A percentile compares a stretch with the other conserved stretches of the same genome.
phyloP scores from a whole-genome alignment of 2,329 filamentous ascomycete genomes.

The Plenodomus biglobosus region DNA sequence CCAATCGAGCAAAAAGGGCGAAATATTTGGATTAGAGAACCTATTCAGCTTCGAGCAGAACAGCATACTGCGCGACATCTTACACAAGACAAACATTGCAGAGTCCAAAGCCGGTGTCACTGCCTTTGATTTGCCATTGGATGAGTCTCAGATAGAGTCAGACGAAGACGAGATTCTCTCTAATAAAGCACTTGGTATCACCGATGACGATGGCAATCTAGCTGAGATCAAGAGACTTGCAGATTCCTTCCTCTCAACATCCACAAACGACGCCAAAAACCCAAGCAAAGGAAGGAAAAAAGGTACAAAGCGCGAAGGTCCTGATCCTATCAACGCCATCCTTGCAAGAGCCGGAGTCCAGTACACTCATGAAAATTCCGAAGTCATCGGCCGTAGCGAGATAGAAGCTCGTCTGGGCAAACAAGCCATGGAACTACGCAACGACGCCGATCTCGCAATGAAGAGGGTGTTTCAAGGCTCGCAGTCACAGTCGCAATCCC shows the following conservation, averaged over 20 bases:
- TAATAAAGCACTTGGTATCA: slow-evolving; percentile 29
- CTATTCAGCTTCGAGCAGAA: slow-evolving; percentile 80
- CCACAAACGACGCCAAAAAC: slow-evolving; percentile 1
- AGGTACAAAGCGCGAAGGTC: slow-evolving; percentile 49
- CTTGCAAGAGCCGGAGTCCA: slow-evolving; percentile 84
- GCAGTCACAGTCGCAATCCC: slow-evolving; percentile 36
- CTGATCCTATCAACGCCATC: slow-evolving; percentile 84
- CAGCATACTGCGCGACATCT: slow-evolving; percentile 85
- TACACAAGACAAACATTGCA: slow-evolving; percentile 97
- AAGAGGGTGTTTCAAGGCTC: slow-evolving; percentile 61
- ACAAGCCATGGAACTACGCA: slow-evolving; percentile 66
- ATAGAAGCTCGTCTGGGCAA: slow-evolving; percentile 84
- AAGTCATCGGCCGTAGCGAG: slow-evolving; percentile 89
- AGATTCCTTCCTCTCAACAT: slow-evolving; percentile 31
- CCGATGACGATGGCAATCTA: slow-evolving; percentile 33
- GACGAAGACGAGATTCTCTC: slow-evolving; percentile 32
- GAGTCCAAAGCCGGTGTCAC: slow-evolving; percentile 85
- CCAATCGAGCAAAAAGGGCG: slow-evolving; percentile 77
- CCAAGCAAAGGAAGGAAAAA: slow-evolving; percentile 40
- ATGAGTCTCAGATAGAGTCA: slow-evolving; percentile 32
- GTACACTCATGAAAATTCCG: slow-evolving; percentile 95
- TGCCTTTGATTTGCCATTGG: slow-evolving; percentile 69
- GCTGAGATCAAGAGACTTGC: slow-evolving; percentile 63
- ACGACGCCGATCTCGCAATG: slow-evolving; percentile 54
- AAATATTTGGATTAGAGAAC: slow-evolving; percentile 89